A percentile compares a stretch with the other conserved stretches of the same genome.
Evolutionary conservation across 768 basidiomycete species (phyloP).

Genomic region (Coprinopsis marcescibilis): DNA sequence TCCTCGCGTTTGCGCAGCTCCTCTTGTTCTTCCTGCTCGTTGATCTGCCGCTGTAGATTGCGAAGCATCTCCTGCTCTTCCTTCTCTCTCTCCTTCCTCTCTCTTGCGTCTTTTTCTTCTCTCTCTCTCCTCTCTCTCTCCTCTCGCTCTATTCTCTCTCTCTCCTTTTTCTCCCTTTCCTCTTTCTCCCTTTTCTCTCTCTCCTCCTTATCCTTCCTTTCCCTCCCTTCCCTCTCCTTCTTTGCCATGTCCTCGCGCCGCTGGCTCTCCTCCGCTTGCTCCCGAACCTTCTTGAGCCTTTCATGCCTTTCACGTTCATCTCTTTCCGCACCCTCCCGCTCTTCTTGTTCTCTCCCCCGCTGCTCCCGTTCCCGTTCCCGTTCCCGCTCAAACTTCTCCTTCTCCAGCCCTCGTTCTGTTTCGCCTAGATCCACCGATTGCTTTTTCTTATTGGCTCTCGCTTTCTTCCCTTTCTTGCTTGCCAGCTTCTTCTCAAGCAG

Average conservation of each 20-base stretch:
- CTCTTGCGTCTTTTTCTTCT: conserved; percentile 14
- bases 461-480: conserved; percentile 14
- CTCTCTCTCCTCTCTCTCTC: conserved; percentile 13
- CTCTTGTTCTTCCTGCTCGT: conserved; percentile 16
- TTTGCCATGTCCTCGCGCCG: conserved; percentile 12
- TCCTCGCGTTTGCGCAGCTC: conserved; percentile 14
- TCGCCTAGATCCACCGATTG: too few species aligned
- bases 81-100: conserved; percentile 11
- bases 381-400: conserved; percentile 8
- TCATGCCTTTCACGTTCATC: conserved; percentile 13
- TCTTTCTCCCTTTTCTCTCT: conserved; percentile 3
- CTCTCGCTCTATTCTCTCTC: conserved; percentile 18
- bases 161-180: conserved; percentile 15
- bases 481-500: conserved; percentile 7
- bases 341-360: conserved; percentile 11
- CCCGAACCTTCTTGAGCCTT: conserved; percentile 16
- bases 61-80: conserved; percentile 21
- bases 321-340: conserved; percentile 15
- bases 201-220: conserved; percentile 10
- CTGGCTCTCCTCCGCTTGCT: conserved; percentile 14
- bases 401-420: conserved; percentile 15
- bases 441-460: conserved; percentile 12
- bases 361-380: conserved; percentile 12
- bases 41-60: conserved; percentile 15
- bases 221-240: conserved; percentile 17